These are phyloP conservation scores for Domatiomyces globalis DNA, from an alignment of 2,329 filamentous ascomycete species.

Conservation along the genomic window DNA sequence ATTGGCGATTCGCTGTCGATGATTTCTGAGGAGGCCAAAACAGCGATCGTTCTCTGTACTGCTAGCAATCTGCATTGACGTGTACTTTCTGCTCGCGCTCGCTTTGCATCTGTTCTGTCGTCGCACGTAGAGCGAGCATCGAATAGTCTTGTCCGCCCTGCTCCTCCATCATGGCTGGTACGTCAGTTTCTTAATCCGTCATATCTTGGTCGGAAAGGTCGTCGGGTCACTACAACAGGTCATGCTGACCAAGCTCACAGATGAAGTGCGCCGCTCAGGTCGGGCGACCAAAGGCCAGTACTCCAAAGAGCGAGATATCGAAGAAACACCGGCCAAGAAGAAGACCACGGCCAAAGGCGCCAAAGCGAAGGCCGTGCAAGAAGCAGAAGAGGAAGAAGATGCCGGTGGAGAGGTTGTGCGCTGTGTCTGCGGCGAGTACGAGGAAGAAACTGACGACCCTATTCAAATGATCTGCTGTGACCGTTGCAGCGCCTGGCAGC, in stretches of 20 bases:
- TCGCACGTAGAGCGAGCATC: not conserved
- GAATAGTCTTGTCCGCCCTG: not conserved
- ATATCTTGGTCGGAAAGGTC: too few species aligned
- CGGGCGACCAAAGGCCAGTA: conserved; percentile 95
- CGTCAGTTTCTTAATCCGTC: not conserved
- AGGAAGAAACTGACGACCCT: conserved; percentile 70
- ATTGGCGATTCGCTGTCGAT: not conserved
- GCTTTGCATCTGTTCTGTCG: not conserved
- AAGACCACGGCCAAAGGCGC: conserved; percentile 35
- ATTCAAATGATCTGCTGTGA: conserved; percentile 96
- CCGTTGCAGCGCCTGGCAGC: conserved; percentile 84
- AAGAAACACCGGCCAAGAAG: conserved; percentile 44
- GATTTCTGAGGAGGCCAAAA: not conserved
- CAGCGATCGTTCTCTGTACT: not conserved
- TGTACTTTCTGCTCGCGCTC: not conserved
- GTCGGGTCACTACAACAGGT: too few species aligned
- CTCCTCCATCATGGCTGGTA: not conserved
- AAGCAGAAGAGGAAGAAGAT: conserved; percentile 35
- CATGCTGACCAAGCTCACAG: conserved; percentile 25
- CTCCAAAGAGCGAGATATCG: conserved; percentile 64
- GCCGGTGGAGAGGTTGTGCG: conserved; percentile 64
- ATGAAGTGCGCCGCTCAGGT: conserved; percentile 84
- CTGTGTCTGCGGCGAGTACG: conserved; percentile 81
- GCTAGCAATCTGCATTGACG: not conserved
- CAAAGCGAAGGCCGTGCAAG: conserved; percentile 32